Percentiles rank a stretch among this genome's conserved stretches.
These are phyloP conservation scores for Candida quercuum DNA, from an alignment of 805 yeast genomes.

Conservation along the genomic window DNA sequence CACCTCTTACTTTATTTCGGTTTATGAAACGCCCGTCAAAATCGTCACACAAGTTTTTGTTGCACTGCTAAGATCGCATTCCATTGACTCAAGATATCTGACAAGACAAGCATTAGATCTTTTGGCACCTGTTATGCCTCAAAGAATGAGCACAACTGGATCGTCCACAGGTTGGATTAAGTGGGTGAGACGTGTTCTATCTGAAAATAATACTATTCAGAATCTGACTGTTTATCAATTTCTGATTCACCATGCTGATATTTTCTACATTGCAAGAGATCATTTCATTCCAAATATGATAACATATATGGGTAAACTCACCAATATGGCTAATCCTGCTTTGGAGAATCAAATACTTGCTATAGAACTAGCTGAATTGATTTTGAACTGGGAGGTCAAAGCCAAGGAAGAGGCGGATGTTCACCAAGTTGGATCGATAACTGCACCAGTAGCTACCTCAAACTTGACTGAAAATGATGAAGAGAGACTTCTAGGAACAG, in stretches of 20 bases:
- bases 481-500: conserved; percentile 14
- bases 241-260: conserved; percentile 76
- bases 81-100: conserved; percentile 74
- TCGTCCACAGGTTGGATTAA: conserved; percentile 68
- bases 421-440: conserved; percentile 7
- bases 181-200: conserved; percentile 88
- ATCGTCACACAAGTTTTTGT: conserved; percentile 90
- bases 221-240: conserved; percentile 86
- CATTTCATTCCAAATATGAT: conserved; percentile 86
- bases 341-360: conserved; percentile 81
- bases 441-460: conserved; percentile 29
- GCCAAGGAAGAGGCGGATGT: conserved; percentile 25
- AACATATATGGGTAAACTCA: conserved; percentile 86
- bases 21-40: conserved; percentile 83
- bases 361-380: conserved; percentile 81
- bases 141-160: conserved; percentile 51
- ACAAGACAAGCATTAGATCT: conserved; percentile 85
- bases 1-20: conserved; percentile 79
- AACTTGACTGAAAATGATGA: conserved; percentile 23
- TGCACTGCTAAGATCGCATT: conserved; percentile 79
- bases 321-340: conserved; percentile 71
- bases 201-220: conserved; percentile 85
- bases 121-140: conserved; percentile 80
- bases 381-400: conserved; percentile 78
- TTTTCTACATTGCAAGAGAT: conserved; percentile 82